These are phyloP conservation scores for Corynascus novoguineensis DNA, from an alignment of 495 filamentous ascomycete species.

Conservation along the genomic window DNA sequence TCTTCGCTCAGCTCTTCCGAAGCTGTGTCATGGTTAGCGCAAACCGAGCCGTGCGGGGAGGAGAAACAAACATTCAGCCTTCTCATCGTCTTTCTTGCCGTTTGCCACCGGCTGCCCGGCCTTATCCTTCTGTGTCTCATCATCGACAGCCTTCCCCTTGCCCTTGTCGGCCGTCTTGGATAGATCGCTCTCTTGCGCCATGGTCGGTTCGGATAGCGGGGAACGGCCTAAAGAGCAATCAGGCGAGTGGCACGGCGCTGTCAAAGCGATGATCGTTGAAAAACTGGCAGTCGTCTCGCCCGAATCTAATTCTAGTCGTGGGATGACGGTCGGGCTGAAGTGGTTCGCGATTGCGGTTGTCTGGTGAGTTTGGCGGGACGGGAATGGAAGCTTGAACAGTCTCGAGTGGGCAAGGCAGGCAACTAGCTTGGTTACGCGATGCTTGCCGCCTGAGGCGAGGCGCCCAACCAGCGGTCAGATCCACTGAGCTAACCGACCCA, in stretches of 20 bases:
- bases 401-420: constrained; percentile 22
- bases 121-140: constrained; percentile 61
- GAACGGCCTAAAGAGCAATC: constrained; percentile 4
- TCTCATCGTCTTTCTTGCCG: constrained; percentile 67
- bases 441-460: constrained; percentile 35
- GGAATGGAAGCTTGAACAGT: constrained; percentile 27
- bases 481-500: constrained; percentile 11
- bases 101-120: constrained; percentile 62
- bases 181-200: constrained; percentile 90
- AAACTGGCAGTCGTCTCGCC: not conserved
- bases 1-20: constrained; percentile 89
- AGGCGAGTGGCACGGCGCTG: not conserved
- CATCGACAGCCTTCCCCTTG: constrained; percentile 80
- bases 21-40: constrained; percentile 25
- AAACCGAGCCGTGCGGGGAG: constrained; percentile 1
- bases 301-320: not conserved
- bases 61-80: constrained; percentile 42
- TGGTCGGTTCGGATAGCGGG: constrained; percentile 36
- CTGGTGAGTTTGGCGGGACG: constrained; percentile 14
- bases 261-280: not conserved
- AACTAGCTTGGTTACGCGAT: constrained; percentile 41
- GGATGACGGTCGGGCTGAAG: constrained; percentile 2
- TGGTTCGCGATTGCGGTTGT: not conserved
- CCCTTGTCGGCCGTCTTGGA: constrained; percentile 84
- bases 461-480: constrained; percentile 26